These are phyloP conservation scores for Cercospora citrullina DNA, from an alignment of 2,329 filamentous ascomycete genomes.

Conservation along the genomic window DNA sequence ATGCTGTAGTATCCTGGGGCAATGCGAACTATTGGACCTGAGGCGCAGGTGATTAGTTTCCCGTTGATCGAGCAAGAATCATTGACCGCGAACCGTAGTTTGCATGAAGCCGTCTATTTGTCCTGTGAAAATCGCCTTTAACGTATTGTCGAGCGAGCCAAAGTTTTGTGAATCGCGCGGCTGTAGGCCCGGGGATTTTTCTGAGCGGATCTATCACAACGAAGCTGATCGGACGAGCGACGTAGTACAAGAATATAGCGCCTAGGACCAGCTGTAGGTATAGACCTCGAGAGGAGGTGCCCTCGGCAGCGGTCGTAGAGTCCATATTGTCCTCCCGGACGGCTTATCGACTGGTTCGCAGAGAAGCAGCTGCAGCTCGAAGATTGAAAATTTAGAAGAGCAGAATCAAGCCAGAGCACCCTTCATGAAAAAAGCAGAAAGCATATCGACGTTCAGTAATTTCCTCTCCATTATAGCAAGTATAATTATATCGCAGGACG, in stretches of 20 bases:
- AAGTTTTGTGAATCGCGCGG: slow-evolving; percentile 16
- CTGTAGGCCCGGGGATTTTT: slow-evolving; percentile 9
- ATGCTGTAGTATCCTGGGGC: not conserved
- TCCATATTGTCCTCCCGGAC: not conserved
- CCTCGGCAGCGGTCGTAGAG: not conserved
- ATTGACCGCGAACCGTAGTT: slow-evolving; percentile 7
- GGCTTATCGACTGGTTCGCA: not conserved
- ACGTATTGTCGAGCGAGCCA: slow-evolving; percentile 8
- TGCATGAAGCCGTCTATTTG: slow-evolving; percentile 7
- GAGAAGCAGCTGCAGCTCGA: too few relatives aligned
- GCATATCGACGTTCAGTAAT: not conserved
- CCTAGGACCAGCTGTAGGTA: not conserved
- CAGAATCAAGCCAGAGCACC: too few relatives aligned
- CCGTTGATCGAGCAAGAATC: not conserved
- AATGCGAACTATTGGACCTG: not conserved
- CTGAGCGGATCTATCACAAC: not conserved
- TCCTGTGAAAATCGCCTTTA: slow-evolving; percentile 12
- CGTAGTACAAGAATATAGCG: not conserved
- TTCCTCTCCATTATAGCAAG: not conserved
- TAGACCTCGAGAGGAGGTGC: not conserved
- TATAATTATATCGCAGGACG: not conserved
- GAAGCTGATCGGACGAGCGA: not conserved
- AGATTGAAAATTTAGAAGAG: too few relatives aligned
- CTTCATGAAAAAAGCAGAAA: not conserved
- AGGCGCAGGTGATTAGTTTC: not conserved